Evolutionary conservation across 805 yeast genomes (phyloP), one percentile per base, ranked within the genome.

Genomic region (Teunomyces lycoperdinae): DNA sequence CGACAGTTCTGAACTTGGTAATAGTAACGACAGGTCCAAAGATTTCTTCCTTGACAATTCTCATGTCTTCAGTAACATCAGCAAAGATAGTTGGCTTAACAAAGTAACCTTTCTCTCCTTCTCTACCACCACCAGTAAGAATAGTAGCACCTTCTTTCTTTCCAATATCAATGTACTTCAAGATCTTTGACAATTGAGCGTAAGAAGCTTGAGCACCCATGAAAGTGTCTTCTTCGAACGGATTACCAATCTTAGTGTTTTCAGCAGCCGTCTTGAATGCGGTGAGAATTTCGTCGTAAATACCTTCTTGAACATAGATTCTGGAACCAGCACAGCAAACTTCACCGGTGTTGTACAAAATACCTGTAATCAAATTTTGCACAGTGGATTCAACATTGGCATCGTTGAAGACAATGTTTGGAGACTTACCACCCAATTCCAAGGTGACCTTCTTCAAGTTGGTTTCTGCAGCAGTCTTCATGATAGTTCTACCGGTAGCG

Each of bases 391-490:
- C 83, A 50, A 91, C 65, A 67, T 91, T 83, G 48, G 92, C 91
- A 64, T 91, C 97, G 62, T 85, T 84, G 64, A 87, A 89, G 43
- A 91, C 84, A 58, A 91, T 83, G 70, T 87, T 84, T 61, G 98
- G 96, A 30, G 97, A 90, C 76, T 91, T 91, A 66, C 98, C 98
- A 64, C 98, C 98, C 61, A 90, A 83, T 76, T 91, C 98, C 65
- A 91, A 79, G 39, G 97, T 91, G 54, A 90, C 89, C 69, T 87
- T 89, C 79, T 91, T 91, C 69, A 91, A 77, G 70, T 84, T 83
- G 43, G 88, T 79, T 53, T 80, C 77, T 54, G 96, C 89, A 52
- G 96, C 91, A 51, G 79, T 77, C 69, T 79, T 80, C 85, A 88
- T 85, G 64, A 91, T 87, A 59, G 71, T 72, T 67, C 87, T 86